phyloP scores from a whole-genome alignment of 805 yeast species.

The Metschnikowia orientalis region DNA sequence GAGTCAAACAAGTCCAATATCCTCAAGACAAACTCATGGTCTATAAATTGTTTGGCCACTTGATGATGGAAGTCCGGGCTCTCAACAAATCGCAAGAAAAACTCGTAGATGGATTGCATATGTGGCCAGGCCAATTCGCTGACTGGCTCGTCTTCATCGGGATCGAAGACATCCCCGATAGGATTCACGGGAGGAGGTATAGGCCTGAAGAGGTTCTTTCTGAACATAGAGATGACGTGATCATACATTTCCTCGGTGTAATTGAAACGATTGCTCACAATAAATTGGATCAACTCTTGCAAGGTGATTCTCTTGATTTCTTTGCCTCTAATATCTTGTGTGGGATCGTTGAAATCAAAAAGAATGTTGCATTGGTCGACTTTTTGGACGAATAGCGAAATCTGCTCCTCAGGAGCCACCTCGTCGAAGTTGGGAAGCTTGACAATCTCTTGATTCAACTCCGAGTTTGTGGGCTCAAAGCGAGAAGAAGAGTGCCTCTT shows the following conservation, averaged over 20 bases:
- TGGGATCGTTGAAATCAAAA: constrained; percentile 92
- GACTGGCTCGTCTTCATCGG: constrained; percentile 98
- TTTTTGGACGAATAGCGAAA: constrained; percentile 76
- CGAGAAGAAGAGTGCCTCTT: constrained; percentile 90
- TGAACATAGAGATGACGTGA: constrained; percentile 86
- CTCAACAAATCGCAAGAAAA: constrained; percentile 87
- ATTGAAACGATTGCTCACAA: constrained; percentile 74
- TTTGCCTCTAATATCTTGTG: constrained; percentile 86
- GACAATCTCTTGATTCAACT: constrained; percentile 45
- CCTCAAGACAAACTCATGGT: constrained; percentile 78
- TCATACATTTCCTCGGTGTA: constrained; percentile 89
- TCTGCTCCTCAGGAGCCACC: constrained; percentile 72
- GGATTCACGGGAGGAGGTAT: constrained; percentile 99
- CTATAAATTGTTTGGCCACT: constrained; percentile 88
- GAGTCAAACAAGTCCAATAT: constrained; percentile 88
- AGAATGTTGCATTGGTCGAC: constrained; percentile 92
- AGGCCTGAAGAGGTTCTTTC: constrained; percentile 84
- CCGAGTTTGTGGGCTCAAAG: constrained; percentile 65
- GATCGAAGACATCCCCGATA: constrained; percentile 91
- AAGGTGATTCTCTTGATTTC: constrained; percentile 84
- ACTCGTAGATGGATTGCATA: constrained; percentile 94
- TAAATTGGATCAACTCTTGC: constrained; percentile 85
- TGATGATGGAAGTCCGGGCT: constrained; percentile 93
- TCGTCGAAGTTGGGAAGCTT: constrained; percentile 86
- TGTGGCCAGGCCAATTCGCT: constrained; percentile 98